Percentiles rank a stretch among this genome's conserved stretches.
Conservation (phyloP, 1,284 basidiomycete genomes). For the Xerocomus nothofagi region DNA sequence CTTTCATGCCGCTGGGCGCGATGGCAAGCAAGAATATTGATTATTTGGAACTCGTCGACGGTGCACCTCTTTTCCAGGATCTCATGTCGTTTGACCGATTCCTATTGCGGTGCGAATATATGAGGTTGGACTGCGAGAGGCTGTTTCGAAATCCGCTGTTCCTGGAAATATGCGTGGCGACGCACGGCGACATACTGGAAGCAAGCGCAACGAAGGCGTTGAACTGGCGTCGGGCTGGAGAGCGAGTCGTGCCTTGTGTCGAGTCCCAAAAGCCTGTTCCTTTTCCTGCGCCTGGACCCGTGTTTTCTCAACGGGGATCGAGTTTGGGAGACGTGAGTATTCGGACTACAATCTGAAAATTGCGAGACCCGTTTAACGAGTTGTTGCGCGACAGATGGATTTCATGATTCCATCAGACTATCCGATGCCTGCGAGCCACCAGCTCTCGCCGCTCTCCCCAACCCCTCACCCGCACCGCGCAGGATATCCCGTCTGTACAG, state of each 20-base stretch:
- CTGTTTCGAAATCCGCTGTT: constrained; percentile 46
- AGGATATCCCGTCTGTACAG: constrained; percentile 8
- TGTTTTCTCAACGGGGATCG: constrained; percentile 2
- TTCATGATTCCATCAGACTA: constrained; percentile 9
- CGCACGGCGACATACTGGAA: constrained; percentile 32
- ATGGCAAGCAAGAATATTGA: constrained; percentile 2
- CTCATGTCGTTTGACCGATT: constrained; percentile 49
- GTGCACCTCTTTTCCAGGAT: constrained; percentile 39
- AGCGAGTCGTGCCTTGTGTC: background rate
- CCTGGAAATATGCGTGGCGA: constrained; percentile 41
- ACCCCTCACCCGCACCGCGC: constrained; percentile 9
- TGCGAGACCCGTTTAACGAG: background rate
- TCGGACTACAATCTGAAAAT: background rate
- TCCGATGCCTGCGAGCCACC: constrained; percentile 10
- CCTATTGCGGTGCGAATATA: constrained; percentile 40
- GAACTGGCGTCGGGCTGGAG: constrained; percentile 7
- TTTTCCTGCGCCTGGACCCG: background rate
- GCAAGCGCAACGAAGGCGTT: constrained; percentile 24
- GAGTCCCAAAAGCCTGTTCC: background rate
- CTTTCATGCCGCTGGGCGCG: constrained; percentile 49
- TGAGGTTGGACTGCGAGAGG: constrained; percentile 38
- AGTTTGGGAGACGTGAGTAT: constrained; percentile 11
- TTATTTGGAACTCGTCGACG: constrained; percentile 33
- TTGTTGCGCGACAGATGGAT: constrained; percentile 9
- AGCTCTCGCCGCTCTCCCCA: constrained; percentile 12